Conservation (phyloP, 1,284 basidiomycete species). For the Apiotrichum laibachii region DNA sequence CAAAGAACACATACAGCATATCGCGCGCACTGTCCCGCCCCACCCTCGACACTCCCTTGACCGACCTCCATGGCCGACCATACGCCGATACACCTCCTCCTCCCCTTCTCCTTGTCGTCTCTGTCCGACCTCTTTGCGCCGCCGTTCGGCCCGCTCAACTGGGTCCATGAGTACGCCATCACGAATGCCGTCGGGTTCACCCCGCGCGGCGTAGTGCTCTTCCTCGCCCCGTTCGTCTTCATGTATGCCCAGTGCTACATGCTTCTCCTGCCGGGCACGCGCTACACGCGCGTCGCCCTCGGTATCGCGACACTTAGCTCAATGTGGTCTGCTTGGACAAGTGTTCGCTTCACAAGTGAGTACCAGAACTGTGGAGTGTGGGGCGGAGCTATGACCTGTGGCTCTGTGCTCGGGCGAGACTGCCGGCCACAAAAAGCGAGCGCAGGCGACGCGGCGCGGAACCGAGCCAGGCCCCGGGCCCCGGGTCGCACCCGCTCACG, state of each 20-base stretch:
- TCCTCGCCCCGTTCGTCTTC: constrained; percentile 3
- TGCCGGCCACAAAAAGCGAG: too few relatives aligned
- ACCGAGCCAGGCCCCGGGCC: too few relatives aligned
- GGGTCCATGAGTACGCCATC: constrained; percentile 7
- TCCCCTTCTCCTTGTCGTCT: background rate
- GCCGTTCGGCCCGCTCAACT: constrained; percentile 11
- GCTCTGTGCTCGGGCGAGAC: too few relatives aligned
- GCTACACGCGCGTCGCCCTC: constrained; percentile 28
- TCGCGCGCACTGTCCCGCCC: too few relatives aligned
- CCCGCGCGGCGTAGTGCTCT: background rate
- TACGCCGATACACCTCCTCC: too few relatives aligned
- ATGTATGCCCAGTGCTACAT: constrained; percentile 26
- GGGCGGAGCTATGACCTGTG: background rate
- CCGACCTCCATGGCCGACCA: background rate
- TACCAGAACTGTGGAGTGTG: background rate
- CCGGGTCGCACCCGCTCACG: too few relatives aligned
- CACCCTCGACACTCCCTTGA: background rate
- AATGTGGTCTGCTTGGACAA: constrained; percentile 20
- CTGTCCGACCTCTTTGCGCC: background rate
- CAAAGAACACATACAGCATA: too few relatives aligned
- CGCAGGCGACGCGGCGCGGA: too few relatives aligned
- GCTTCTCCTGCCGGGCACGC: constrained; percentile 26
- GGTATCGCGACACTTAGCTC: constrained; percentile 24
- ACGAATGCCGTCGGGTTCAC: constrained; percentile 7
- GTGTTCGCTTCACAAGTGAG: constrained; percentile 35